Percentiles rank a stretch among this genome's conserved stretches.
Conservation (phyloP, 805 yeast species). For the Sungouiozyma ichnusensis region DNA sequence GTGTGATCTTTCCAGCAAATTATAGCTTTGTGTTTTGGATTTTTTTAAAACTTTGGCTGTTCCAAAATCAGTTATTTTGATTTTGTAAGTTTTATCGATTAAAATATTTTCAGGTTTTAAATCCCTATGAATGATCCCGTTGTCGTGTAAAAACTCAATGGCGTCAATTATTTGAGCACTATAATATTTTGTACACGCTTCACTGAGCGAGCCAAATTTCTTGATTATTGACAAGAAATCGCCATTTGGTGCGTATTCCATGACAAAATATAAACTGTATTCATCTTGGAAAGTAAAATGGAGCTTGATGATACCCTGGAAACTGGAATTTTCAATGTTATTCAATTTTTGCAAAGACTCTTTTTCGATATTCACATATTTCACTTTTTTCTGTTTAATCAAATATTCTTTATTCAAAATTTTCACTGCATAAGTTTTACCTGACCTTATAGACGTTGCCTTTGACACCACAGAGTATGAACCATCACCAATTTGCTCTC, state of each 20-base stretch:
- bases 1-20: conserved; percentile 56
- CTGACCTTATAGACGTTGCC: conserved; percentile 66
- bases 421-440: conserved; percentile 68
- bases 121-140: conserved; percentile 82
- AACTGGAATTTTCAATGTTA: conserved; percentile 37
- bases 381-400: conserved; percentile 71
- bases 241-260: conserved; percentile 73
- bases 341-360: conserved; percentile 64
- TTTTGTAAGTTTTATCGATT: conserved; percentile 79
- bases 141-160: conserved; percentile 74
- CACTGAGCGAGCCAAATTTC: conserved; percentile 57
- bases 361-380: conserved; percentile 75
- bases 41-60: conserved; percentile 68
- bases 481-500: conserved; percentile 85
- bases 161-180: conserved; percentile 72
- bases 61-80: conserved; percentile 90
- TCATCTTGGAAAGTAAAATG: conserved; percentile 76
- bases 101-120: conserved; percentile 87
- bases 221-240: conserved; percentile 61
- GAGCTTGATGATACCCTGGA: conserved; percentile 38
- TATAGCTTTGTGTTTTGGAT: conserved; percentile 36
- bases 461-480: conserved; percentile 86
- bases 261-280: conserved; percentile 56
- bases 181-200: conserved; percentile 56
- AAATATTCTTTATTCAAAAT: conserved; percentile 66